Base-by-base conservation (phyloP, 2,329 filamentous ascomycete species). In the Talaromyces sp. region DNA sequence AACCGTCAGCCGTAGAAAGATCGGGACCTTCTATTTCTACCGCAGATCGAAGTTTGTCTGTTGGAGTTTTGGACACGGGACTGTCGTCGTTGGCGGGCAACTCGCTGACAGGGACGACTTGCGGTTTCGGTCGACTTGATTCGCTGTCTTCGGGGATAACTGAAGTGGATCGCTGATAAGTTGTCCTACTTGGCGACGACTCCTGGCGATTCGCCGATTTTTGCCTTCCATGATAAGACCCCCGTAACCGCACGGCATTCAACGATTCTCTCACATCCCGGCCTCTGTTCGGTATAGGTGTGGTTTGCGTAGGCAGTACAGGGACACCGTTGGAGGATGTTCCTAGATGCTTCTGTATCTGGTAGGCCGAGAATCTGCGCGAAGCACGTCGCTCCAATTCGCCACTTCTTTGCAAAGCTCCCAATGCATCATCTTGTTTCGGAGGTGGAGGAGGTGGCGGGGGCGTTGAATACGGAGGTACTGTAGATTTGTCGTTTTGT, bases 371-470 rank as follows among this genome's bases (percentile, higher is more conserved):
- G 73, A 98, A 99, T 71, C 95, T 84, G 68, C 93, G 85, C 14
- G 95, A 99, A 0, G 95, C 95, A 73, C 95, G 85, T 72, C 95
- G 86, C 77, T 99, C 95, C 57, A 99, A 80, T 68, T 97, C 93
- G 21, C 93, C 93, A 37, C 93, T 93, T 75, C 92, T 87, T 76
- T 98, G 95, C 67, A 99, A 77, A 58, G 93, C 92, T 56, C 92
- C 92, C 59, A 99, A 81, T 5, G 95, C 95, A 79, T 96, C 96
- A 69, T 95, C 90, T 69, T 92, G 88, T 69, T 90, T 90, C 59
- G 92, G 90, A 28, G 91, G 90, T n/a, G 88, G 88, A 5, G 90
- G 89, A 2, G 91, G 91, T 1, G 90, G 90, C 1, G 90, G 90
- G 1, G 88, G 88, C 3, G 88, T 88, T 64, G 90, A 90, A 54